phyloP scores from a whole-genome alignment of 169 alveolate species.

The Cryptosporidium parvum region DNA sequence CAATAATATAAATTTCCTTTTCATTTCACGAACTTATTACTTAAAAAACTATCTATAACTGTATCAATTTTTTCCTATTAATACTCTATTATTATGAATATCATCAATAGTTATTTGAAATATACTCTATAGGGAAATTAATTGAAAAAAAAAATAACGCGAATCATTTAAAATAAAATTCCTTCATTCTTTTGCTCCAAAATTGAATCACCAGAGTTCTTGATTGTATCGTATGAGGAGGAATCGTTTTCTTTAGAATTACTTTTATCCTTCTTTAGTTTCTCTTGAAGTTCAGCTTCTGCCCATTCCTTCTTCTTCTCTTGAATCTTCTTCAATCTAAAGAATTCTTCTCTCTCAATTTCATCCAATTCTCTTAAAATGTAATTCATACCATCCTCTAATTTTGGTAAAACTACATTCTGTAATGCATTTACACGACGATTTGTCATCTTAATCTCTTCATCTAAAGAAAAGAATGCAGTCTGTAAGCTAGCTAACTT shows the following conservation, averaged over 20 bases:
- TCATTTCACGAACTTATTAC: no score
- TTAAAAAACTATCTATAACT: no score
- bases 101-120: not conserved
- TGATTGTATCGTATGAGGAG: not conserved
- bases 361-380: conserved; percentile 95
- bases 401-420: conserved; percentile 93
- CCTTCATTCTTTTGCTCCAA: conserved; percentile 60
- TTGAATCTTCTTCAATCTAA: conserved; percentile 80
- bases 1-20: no score
- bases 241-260: not conserved
- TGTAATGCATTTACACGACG: conserved; percentile 97
- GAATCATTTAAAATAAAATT: conserved; percentile 30
- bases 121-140: not conserved
- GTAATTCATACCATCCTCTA: conserved; percentile 90
- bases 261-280: conserved; percentile 3
- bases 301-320: conserved; percentile 76
- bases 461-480: conserved; percentile 93
- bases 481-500: conserved; percentile 94
- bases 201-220: not conserved
- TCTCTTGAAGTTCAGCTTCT: conserved; percentile 60
- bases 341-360: conserved; percentile 95
- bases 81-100: not conserved
- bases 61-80: not conserved
- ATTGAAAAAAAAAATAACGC: not conserved
- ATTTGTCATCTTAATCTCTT: conserved; percentile 95